Evolutionary conservation across 2,329 filamentous ascomycete genomes (phyloP).

Genomic region (Ophiostoma australiae): DNA sequence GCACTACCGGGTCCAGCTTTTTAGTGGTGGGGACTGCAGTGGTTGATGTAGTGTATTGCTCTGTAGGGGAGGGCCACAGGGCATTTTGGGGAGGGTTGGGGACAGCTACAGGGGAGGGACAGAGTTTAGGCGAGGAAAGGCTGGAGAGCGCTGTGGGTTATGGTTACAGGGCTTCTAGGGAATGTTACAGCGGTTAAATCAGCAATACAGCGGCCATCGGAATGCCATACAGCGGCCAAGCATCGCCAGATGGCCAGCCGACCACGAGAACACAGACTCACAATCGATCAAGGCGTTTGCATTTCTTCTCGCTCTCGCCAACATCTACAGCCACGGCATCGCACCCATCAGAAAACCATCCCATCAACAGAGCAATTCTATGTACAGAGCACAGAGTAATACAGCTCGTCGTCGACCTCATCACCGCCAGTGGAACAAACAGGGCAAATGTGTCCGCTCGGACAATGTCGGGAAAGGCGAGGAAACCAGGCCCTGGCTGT

Average conservation of each 20-base stretch:
- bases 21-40: constrained; percentile 15
- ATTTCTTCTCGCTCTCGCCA: too few relatives aligned
- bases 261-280: neutral
- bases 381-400: too few relatives aligned
- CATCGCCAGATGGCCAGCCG: neutral
- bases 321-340: too few relatives aligned
- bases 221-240: neutral
- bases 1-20: constrained; percentile 25
- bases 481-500: constrained; percentile 5
- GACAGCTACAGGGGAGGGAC: too few relatives aligned
- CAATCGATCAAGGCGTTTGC: neutral
- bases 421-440: neutral
- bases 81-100: too few relatives aligned
- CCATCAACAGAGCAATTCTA: neutral
- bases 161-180: too few relatives aligned
- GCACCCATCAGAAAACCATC: too few relatives aligned
- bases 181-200: too few relatives aligned
- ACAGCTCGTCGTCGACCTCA: neutral
- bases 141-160: too few relatives aligned
- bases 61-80: neutral
- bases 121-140: too few relatives aligned
- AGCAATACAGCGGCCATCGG: too few relatives aligned
- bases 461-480: constrained; percentile 22
- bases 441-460: constrained; percentile 13
- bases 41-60: neutral